Percentiles rank a stretch among this genome's conserved stretches.
Evolutionary conservation across 768 basidiomycete species (phyloP).

Genomic region (Suillus occidentalis): DNA sequence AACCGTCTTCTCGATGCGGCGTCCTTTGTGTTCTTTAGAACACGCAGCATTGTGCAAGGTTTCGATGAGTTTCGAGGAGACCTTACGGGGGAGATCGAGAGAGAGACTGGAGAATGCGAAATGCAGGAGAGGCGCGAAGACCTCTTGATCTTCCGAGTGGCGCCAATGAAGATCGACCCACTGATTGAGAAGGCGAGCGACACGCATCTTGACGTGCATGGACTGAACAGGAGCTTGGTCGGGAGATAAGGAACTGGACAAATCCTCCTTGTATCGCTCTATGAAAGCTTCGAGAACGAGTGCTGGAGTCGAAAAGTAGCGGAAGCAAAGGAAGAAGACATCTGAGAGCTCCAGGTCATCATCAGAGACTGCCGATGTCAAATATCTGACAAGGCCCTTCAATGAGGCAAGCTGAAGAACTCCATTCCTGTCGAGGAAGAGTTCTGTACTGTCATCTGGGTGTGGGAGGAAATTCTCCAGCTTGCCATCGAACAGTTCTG

Average conservation of each 20-base stretch:
- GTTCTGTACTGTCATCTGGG: slow-evolving; percentile 28
- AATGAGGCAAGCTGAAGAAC: slow-evolving; percentile 38
- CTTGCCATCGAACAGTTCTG: slow-evolving; percentile 24
- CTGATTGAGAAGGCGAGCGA: slow-evolving; percentile 58
- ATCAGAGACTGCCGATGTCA: slow-evolving; percentile 43
- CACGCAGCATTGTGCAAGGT: slow-evolving; percentile 31
- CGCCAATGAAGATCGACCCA: slow-evolving; percentile 78
- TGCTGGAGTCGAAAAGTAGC: slow-evolving; percentile 57
- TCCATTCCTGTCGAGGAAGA: slow-evolving; percentile 28
- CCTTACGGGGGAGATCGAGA: slow-evolving; percentile 27
- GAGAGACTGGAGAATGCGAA: slow-evolving; percentile 34
- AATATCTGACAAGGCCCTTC: slow-evolving; percentile 43
- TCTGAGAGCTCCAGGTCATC: slow-evolving; percentile 44
- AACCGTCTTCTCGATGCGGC: slow-evolving; percentile 26
- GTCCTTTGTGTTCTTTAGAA: slow-evolving; percentile 24
- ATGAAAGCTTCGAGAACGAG: slow-evolving; percentile 46
- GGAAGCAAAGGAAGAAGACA: slow-evolving; percentile 71
- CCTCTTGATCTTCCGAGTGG: slow-evolving; percentile 44
- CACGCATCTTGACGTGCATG: slow-evolving; percentile 52
- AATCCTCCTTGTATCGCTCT: slow-evolving; percentile 47
- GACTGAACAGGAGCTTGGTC: slow-evolving; percentile 42
- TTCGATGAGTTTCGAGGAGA: slow-evolving; percentile 28
- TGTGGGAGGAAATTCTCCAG: slow-evolving; percentile 31
- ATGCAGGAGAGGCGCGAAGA: slow-evolving; percentile 30
- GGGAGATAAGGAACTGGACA: slow-evolving; percentile 17